Base-by-base conservation (phyloP, 306 rosid genomes). In the Citrullus colocynthis region DNA sequence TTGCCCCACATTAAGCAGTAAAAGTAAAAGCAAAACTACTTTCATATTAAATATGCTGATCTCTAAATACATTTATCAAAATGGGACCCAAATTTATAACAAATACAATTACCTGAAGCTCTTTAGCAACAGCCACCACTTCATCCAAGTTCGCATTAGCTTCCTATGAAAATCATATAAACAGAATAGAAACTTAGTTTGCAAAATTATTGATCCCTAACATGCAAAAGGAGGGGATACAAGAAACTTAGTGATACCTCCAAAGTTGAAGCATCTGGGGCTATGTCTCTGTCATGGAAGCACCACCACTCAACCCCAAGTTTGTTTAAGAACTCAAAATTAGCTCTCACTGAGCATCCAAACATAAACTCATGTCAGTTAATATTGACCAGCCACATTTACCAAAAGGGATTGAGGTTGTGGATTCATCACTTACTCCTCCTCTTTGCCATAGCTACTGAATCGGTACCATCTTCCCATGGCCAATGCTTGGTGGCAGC, bases 391-490 rank as follows among this genome's bases (percentile, higher is more conserved):
- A 37, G 56, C 70, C 70, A 54, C n/a, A 5, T 66, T 21, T 48
- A 79, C 61, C 28, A 0, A 69, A 73, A 10, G 20, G 32, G 61
- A 49, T 34, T 5, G 49, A 21, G 48, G 52, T 63, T 28, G 3
- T 56, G 60, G 20, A 54, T 60, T 14, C n/a, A 30, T 45, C 39
- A 69, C 97, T 16, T 86, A 94, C 97, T 92, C 87, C 99, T 91
- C 87, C 96, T 87, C 87, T 90, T 95, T 37, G 99, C 97, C 96
- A 95, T 95, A 66, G 81, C 89, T 80, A 95, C 18, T 66, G 97
- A 90, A 81, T 95, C 92, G 75, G 97, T 90, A 84, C 97, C 99
- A 79, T 95, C 99, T 85, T 92, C 98, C 97, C 99, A 92, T 2
- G 99, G 97, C 98, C 98, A 96, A 63, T 75, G 24, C 80, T 96